A percentile compares a stretch with the other conserved stretches of the same genome.
Evolutionary conservation across 2,329 filamentous ascomycete species (phyloP).

Genomic region (Neonectria neomacrospora): DNA sequence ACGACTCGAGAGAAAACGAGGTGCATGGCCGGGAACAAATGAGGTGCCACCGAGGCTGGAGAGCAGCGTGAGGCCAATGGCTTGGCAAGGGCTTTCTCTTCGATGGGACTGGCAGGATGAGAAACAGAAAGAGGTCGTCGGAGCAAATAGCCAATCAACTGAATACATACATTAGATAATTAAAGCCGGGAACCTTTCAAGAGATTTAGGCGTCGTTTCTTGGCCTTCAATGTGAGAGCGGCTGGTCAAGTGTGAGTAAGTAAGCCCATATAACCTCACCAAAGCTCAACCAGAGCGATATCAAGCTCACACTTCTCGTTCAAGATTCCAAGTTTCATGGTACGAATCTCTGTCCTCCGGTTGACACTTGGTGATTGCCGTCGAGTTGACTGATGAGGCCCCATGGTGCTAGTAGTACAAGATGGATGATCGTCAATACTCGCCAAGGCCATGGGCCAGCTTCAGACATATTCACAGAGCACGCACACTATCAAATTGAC

Average conservation of each 20-base stretch:
- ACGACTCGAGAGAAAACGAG: background rate
- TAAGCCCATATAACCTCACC: no score
- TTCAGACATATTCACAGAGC: conserved; percentile 25
- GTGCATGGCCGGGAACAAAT: background rate
- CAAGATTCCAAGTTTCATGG: background rate
- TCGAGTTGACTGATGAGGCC: background rate
- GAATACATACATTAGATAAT: background rate
- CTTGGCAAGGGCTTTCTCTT: background rate
- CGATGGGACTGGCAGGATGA: background rate
- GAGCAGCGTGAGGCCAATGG: background rate
- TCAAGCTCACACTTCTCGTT: background rate
- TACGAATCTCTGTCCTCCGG: background rate
- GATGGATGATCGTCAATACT: background rate
- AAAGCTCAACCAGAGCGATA: background rate
- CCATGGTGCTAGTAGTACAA: background rate
- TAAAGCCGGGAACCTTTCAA: no score
- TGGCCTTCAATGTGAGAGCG: no score
- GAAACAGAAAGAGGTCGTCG: background rate
- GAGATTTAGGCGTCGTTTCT: no score
- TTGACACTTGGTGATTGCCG: background rate
- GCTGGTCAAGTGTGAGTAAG: no score
- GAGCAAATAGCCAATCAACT: background rate
- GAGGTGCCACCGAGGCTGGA: background rate
- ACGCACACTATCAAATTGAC: conserved; percentile 32
- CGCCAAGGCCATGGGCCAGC: background rate